Percentiles rank a stretch among this genome's conserved stretches.
phyloP scores from a whole-genome alignment of 805 yeast species.

The Cyberlindnera bimundalis region DNA sequence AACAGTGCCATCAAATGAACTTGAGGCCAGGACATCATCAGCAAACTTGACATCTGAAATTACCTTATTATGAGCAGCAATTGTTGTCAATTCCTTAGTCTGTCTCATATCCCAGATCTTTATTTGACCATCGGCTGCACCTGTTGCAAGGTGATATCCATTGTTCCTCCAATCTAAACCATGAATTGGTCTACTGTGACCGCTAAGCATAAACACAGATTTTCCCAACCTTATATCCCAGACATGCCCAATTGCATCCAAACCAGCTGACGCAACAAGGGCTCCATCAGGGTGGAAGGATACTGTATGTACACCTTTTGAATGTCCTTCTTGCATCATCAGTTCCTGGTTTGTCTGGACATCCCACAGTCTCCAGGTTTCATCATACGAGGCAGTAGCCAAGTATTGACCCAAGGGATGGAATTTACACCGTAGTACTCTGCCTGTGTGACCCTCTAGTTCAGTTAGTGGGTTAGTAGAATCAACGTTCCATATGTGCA shows the following conservation, averaged over 20 bases:
- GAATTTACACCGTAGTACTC: conserved; percentile 58
- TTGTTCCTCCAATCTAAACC: conserved; percentile 70
- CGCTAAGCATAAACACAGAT: conserved; percentile 51
- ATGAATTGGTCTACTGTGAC: conserved; percentile 73
- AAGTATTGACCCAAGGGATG: conserved; percentile 61
- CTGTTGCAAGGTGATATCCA: conserved; percentile 76
- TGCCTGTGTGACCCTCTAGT: conserved; percentile 41
- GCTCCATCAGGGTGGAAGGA: conserved; percentile 77
- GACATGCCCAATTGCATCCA: conserved; percentile 65
- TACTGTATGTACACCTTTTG: conserved; percentile 62
- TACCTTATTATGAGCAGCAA: conserved; percentile 74
- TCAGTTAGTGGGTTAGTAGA: conserved; percentile 11
- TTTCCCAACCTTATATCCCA: conserved; percentile 90
- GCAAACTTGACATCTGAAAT: conserved; percentile 62
- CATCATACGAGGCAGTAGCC: conserved; percentile 76
- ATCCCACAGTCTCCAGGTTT: conserved; percentile 91
- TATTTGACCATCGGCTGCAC: conserved; percentile 76
- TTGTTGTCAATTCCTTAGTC: conserved; percentile 38
- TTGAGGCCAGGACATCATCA: conserved; percentile 44
- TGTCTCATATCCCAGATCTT: conserved; percentile 85
- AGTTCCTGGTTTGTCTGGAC: conserved; percentile 45
- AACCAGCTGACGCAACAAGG: conserved; percentile 69
- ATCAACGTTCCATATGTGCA: conserved; percentile 17
- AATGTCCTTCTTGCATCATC: conserved; percentile 81
- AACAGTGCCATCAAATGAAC: conserved; percentile 70